Conservation (phyloP, 148 eudicot species). For the Gaultheria prostrata region DNA sequence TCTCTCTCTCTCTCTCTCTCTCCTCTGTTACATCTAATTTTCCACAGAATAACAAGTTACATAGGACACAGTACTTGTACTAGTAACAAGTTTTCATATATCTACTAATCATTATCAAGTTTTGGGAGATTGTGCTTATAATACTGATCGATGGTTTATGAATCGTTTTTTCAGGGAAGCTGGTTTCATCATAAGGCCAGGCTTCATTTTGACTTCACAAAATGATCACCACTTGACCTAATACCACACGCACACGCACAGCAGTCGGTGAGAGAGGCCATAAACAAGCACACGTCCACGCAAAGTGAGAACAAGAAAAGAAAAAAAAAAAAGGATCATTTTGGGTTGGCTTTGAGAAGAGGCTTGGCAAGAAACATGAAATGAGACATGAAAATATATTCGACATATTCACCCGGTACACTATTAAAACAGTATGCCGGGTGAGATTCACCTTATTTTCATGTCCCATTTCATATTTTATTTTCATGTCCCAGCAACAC, state of each 20-base stretch:
- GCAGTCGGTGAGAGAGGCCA: neutral
- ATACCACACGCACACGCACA: neutral
- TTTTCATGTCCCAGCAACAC: too few relatives aligned
- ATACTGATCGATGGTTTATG: neutral
- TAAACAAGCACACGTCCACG: neutral
- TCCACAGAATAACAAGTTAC: conserved; percentile 14
- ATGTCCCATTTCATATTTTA: too few relatives aligned
- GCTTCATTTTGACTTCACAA: conserved; percentile 1
- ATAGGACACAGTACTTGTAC: neutral
- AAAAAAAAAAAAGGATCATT: conserved; percentile 5
- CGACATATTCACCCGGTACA: too few relatives aligned
- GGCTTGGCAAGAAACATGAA: too few relatives aligned
- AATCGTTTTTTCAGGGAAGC: neutral
- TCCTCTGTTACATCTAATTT: conserved; percentile 17
- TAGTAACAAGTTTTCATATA: neutral
- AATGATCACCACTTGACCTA: conserved; percentile 2
- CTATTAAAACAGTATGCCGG: too few relatives aligned
- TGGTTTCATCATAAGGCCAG: neutral
- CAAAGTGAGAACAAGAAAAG: conserved; percentile 6
- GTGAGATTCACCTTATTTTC: too few relatives aligned
- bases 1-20: conserved; percentile 2
- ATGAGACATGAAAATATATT: too few relatives aligned
- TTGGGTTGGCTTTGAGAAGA: conserved; percentile 16
- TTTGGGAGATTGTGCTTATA: neutral
- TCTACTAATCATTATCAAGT: neutral